phyloP scores from a whole-genome alignment of 169 alveolate species.

The Plasmodium cynomolgi region DNA sequence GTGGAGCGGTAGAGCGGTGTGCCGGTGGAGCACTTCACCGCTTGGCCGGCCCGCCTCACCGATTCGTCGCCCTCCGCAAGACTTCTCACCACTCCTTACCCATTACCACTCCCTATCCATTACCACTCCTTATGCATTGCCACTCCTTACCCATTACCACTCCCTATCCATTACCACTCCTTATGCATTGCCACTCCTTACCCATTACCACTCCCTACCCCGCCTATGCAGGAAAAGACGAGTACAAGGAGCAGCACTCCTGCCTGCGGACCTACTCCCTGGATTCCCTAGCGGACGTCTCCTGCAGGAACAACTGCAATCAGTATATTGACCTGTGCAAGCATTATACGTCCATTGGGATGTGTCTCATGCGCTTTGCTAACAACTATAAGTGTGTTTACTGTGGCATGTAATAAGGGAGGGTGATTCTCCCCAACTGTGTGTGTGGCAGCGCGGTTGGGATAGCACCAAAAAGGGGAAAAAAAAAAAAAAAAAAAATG shows the following conservation, averaged over 20 bases:
- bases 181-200: background rate
- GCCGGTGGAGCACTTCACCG: background rate
- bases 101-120: too few species aligned
- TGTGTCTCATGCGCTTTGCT: slow-evolving; percentile 1
- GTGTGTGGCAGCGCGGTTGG: background rate
- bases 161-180: background rate
- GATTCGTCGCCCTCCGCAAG: background rate
- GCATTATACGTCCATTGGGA: slow-evolving; percentile 14
- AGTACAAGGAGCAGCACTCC: slow-evolving; percentile 44
- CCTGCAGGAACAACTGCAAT: slow-evolving; percentile 50
- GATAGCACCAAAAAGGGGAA: background rate
- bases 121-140: too few species aligned
- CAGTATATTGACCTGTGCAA: slow-evolving; percentile 15
- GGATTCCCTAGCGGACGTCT: background rate
- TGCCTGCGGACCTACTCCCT: slow-evolving; percentile 51
- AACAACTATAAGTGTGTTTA: slow-evolving; percentile 48
- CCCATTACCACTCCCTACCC: background rate
- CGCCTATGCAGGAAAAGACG: slow-evolving; percentile 33
- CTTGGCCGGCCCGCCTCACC: background rate
- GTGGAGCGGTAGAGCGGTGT: background rate
- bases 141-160: background rate
- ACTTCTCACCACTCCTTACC: background rate
- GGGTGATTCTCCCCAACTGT: background rate
- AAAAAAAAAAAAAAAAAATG: background rate
- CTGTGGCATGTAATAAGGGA: slow-evolving; percentile 48